Evolutionary conservation across 2,329 filamentous ascomycete genomes (phyloP), one percentile per base, ranked within the genome.

Genomic region (Cryphonectria parasitica): DNA sequence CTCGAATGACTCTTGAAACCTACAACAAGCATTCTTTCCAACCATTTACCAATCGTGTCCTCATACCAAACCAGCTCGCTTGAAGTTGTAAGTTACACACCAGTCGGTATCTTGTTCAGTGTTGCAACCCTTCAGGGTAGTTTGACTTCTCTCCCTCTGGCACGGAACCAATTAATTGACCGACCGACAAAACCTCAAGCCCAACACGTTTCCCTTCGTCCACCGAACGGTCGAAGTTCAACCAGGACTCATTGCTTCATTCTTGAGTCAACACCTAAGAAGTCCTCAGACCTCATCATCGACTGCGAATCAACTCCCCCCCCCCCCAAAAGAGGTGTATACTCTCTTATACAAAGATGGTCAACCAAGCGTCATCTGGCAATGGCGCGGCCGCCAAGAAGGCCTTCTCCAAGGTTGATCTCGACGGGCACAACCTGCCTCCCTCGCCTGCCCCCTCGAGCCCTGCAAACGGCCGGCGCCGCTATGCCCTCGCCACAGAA

Each of bases 401-500:
- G 82, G 82, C 82, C 52, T 83, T 90, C 72, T 80, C 86, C 60
- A 86, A 89, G 75, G 85, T 95, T 74, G 94, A 97, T 79, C 85
- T 94, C 71, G 92, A 95, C 77, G 94, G 94, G 58, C 92, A 97
- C 82, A 86, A 95, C 77, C 85, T 97, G 66, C 95, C 95, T 66
- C 95, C 95, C 0, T 98, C 96, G 10, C 96, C 96, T 1, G 94
- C 96, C 34, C 94, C 95, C 2, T 98, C 95, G 22, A 97, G 92
- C 78, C 96, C 96, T 34, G 89, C 91, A 78, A 92, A 91, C 78
- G 94, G 94, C 74, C 90, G 92, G 75, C 83, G 86, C 61, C 93
- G 94, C 75, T 99, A 98, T 82, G 94, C 95, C 62, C 89, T 99
- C 72, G 95, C 95, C 70, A 99, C 96, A 5, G 96, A 99, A 83